These are phyloP conservation scores for Lentinula sp. DNA, from an alignment of 768 basidiomycete species.

Conservation along the genomic window DNA sequence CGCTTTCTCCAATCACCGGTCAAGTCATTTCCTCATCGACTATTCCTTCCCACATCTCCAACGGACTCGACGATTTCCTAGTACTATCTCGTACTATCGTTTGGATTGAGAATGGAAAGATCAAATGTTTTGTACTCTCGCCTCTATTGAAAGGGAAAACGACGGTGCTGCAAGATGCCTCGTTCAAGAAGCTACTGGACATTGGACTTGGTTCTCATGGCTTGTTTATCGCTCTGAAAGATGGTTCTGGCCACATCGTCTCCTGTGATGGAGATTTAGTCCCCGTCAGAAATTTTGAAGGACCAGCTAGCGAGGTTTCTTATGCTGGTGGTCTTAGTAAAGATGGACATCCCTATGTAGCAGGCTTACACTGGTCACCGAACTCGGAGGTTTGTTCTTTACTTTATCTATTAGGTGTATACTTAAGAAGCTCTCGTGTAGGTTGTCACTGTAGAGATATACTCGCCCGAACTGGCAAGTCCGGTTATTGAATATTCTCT, in stretches of 20 bases:
- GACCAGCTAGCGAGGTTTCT: slow-evolving; percentile 45
- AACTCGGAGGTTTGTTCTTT: slow-evolving; percentile 24
- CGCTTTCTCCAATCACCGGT: slow-evolving; percentile 52
- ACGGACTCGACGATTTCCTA: slow-evolving; percentile 26
- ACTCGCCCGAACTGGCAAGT: slow-evolving; percentile 39
- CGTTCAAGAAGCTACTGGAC: slow-evolving; percentile 53
- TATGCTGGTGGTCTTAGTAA: slow-evolving; percentile 54
- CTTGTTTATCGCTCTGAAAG: slow-evolving; percentile 52
- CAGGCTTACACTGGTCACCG: slow-evolving; percentile 63
- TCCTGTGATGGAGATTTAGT: slow-evolving; percentile 36
- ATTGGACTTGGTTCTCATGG: slow-evolving; percentile 54
- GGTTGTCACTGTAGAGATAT: slow-evolving; percentile 52
- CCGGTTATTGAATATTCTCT: slow-evolving; percentile 49
- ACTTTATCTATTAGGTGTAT: not conserved
- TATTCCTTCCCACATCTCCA: slow-evolving; percentile 45
- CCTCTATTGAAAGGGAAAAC: slow-evolving; percentile 47
- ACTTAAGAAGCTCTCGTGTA: slow-evolving; percentile 16
- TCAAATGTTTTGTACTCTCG: slow-evolving; percentile 46
- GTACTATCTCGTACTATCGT: slow-evolving; percentile 25
- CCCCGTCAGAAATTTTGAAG: slow-evolving; percentile 49
- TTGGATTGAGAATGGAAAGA: slow-evolving; percentile 50
- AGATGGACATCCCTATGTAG: slow-evolving; percentile 47
- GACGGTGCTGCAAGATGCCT: slow-evolving; percentile 30
- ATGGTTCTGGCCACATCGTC: slow-evolving; percentile 54
- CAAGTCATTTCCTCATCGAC: slow-evolving; percentile 39